phyloP scores from a whole-genome alignment of 441 rosid genomes.

The Pelargonium exstipulatum region DNA sequence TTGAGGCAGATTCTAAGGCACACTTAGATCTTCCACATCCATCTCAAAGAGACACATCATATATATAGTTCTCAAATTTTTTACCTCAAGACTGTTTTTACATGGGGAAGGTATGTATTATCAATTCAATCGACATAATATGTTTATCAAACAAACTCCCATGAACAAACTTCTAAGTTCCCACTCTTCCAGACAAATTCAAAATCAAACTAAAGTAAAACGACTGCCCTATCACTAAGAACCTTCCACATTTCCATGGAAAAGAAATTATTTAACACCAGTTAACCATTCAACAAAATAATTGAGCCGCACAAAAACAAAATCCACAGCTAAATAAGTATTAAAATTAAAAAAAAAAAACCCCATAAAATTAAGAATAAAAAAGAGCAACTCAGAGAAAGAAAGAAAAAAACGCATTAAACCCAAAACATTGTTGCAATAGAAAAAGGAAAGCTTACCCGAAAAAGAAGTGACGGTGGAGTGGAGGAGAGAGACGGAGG shows the following conservation, averaged over 20 bases:
- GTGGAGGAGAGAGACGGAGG: conserved; percentile 83
- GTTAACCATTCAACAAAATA: background rate
- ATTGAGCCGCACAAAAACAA: background rate
- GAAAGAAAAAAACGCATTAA: background rate
- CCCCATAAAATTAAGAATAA: background rate
- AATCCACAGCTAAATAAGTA: background rate
- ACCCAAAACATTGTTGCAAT: background rate
- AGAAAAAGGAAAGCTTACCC: conserved; percentile 37
- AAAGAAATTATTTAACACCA: background rate
- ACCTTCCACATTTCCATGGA: too few species aligned
- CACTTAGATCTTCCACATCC: too few species aligned
- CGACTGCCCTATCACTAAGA: background rate
- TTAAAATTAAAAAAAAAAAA: background rate
- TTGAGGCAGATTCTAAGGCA: too few species aligned
- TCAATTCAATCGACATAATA: too few species aligned
- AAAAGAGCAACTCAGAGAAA: background rate
- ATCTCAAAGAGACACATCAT: too few species aligned
- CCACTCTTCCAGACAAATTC: too few species aligned
- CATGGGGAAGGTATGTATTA: too few species aligned
- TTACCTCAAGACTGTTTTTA: too few species aligned
- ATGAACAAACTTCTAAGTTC: too few species aligned
- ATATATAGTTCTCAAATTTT: too few species aligned
- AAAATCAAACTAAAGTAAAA: too few species aligned
- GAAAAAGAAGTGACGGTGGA: conserved; percentile 66
- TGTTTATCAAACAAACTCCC: too few species aligned